phyloP scores from a whole-genome alignment of 176 grass and related monocot genomes.

The Miscanthus lutarioriparius region DNA sequence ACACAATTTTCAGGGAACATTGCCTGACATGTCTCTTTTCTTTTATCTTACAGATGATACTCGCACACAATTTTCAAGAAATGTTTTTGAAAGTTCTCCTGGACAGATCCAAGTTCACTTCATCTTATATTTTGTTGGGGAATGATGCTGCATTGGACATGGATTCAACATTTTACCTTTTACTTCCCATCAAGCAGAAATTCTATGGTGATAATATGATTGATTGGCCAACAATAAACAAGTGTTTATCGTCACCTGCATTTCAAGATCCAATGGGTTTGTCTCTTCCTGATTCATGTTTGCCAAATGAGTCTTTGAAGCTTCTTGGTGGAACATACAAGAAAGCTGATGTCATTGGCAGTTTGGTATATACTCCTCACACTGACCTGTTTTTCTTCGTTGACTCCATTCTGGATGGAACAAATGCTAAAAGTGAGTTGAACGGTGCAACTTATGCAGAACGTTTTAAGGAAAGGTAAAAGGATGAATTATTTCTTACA shows the following conservation, averaged over 20 bases:
- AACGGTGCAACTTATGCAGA: constrained; percentile 54
- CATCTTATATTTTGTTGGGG: constrained; percentile 59
- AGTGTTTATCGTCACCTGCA: constrained; percentile 77
- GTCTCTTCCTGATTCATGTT: constrained; percentile 34
- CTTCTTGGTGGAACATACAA: constrained; percentile 57
- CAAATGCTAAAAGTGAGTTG: constrained; percentile 56
- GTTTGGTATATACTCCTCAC: constrained; percentile 83
- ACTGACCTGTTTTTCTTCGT: constrained; percentile 72
- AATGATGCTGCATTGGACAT: constrained; percentile 30
- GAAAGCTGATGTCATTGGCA: constrained; percentile 75
- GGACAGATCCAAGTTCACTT: constrained; percentile 73
- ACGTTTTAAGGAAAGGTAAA: constrained; percentile 69
- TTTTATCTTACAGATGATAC: constrained; percentile 58
- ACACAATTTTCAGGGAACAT: constrained; percentile 10
- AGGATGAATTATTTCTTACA: constrained; percentile 5
- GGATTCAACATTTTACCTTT: constrained; percentile 73
- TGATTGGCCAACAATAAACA: constrained; percentile 74
- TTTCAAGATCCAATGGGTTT: constrained; percentile 50
- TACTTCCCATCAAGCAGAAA: constrained; percentile 80
- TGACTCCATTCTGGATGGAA: constrained; percentile 55
- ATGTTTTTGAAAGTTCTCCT: constrained; percentile 88
- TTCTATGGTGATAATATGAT: constrained; percentile 55
- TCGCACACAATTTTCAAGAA: constrained; percentile 87
- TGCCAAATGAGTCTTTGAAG: constrained; percentile 54
- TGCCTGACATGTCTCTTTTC: constrained; percentile 22